These are phyloP conservation scores for Daldinia loculata DNA, from an alignment of 495 filamentous ascomycete genomes.

Conservation along the genomic window DNA sequence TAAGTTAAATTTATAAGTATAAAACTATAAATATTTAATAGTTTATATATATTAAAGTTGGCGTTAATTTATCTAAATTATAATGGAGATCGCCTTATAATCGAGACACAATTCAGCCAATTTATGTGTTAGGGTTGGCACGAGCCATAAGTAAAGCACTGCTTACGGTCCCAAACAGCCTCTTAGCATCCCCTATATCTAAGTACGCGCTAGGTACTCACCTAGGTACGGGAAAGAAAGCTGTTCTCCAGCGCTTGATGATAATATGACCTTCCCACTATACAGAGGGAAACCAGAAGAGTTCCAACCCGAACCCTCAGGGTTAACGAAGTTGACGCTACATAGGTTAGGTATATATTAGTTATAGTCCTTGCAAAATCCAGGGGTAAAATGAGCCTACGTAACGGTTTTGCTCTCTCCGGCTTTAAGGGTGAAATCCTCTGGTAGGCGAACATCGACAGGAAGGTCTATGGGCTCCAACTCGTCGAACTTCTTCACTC, in stretches of 20 bases:
- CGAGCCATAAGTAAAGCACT: too few species aligned
- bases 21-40: too few species aligned
- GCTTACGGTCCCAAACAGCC: too few species aligned
- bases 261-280: constrained; percentile 50
- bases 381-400: not conserved
- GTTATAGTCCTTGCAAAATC: not conserved
- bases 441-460: not conserved
- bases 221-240: constrained; percentile 48
- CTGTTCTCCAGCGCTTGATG: constrained; percentile 45
- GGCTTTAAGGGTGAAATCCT: not conserved
- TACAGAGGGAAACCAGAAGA: constrained; percentile 45
- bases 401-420: not conserved
- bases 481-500: not conserved
- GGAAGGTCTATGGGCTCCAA: not conserved
- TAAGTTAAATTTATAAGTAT: too few species aligned
- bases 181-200: not conserved
- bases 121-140: too few species aligned
- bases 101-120: too few species aligned
- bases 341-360: not conserved
- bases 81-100: too few species aligned
- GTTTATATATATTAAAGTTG: too few species aligned
- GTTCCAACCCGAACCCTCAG: not conserved
- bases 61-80: too few species aligned
- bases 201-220: not conserved
- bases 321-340: not conserved